Conservation (phyloP, 345 rosid species). For the Sisymbrium altissimum region DNA sequence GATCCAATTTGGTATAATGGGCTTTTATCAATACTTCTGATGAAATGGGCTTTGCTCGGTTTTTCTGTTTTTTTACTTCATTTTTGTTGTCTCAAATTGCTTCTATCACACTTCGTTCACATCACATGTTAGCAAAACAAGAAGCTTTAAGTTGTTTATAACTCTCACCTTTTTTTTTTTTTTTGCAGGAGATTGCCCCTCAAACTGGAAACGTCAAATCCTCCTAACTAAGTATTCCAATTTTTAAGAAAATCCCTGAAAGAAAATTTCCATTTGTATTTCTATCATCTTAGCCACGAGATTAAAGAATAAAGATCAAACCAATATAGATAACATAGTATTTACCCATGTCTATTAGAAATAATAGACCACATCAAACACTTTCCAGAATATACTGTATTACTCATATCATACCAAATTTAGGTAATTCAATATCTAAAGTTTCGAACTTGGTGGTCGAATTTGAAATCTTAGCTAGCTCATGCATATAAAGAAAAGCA, state of each 20-base stretch:
- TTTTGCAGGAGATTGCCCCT: constrained; percentile 1
- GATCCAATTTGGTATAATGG: background rate
- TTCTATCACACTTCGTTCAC: constrained; percentile 4
- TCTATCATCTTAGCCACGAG: background rate
- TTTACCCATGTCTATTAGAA: background rate
- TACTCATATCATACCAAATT: background rate
- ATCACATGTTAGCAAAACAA: constrained; percentile 16
- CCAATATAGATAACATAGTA: background rate
- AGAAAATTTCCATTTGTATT: background rate
- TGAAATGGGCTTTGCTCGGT: background rate
- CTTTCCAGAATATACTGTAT: background rate
- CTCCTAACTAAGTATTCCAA: background rate
- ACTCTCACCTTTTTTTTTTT: background rate
- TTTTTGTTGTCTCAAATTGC: background rate
- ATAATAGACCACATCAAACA: background rate
- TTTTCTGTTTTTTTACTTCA: too few species aligned
- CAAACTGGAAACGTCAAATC: constrained; percentile 5
- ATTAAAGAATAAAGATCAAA: background rate
- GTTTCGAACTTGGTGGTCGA: background rate
- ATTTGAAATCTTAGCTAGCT: background rate
- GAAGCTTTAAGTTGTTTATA: background rate
- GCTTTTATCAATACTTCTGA: background rate
- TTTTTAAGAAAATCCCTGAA: background rate
- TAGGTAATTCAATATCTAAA: background rate
- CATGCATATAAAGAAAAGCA: background rate